Evolutionary conservation across 208 protist species (phyloP).

Genomic region (Wallacemonas sp.): DNA sequence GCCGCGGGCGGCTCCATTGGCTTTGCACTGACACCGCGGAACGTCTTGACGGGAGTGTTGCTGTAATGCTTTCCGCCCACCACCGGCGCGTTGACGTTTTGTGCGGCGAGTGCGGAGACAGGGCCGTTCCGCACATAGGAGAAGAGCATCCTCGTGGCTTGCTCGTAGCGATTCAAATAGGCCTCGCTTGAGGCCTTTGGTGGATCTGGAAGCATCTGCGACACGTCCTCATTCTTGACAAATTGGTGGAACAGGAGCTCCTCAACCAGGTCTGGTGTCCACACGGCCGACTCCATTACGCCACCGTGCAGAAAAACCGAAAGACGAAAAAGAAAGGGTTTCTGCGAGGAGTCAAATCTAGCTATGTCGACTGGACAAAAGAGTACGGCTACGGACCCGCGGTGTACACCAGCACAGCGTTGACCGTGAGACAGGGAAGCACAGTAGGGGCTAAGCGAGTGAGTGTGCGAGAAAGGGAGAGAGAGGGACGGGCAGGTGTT

Average conservation of each 20-base stretch:
- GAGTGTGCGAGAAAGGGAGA: no score
- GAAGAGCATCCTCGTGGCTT: slow-evolving; percentile 77
- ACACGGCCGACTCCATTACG: slow-evolving; percentile 39
- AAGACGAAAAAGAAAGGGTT: slow-evolving; percentile 1
- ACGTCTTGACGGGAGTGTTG: slow-evolving; percentile 19
- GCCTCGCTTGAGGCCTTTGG: slow-evolving; percentile 46
- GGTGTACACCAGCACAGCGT: no score
- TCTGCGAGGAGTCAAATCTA: no score
- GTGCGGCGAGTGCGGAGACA: slow-evolving; percentile 58
- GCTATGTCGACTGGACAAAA: no score
- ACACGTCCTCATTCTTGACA: slow-evolving; percentile 86
- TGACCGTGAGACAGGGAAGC: no score
- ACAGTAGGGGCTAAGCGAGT: no score
- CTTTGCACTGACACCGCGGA: slow-evolving; percentile 20
- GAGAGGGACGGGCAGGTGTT: no score
- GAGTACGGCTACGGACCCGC: no score
- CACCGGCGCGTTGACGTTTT: slow-evolving; percentile 72
- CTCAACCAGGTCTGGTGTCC: slow-evolving; percentile 75
- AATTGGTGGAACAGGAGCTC: slow-evolving; percentile 88
- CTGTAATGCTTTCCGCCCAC: slow-evolving; percentile 28
- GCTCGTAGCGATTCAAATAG: slow-evolving; percentile 72
- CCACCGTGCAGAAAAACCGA: neutral
- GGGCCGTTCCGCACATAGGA: slow-evolving; percentile 86
- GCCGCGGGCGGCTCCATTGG: slow-evolving; percentile 17
- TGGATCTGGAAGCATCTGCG: slow-evolving; percentile 51